These are phyloP conservation scores for Cytospora paraplurivora DNA, from an alignment of 2,329 filamentous ascomycete genomes.

Conservation along the genomic window DNA sequence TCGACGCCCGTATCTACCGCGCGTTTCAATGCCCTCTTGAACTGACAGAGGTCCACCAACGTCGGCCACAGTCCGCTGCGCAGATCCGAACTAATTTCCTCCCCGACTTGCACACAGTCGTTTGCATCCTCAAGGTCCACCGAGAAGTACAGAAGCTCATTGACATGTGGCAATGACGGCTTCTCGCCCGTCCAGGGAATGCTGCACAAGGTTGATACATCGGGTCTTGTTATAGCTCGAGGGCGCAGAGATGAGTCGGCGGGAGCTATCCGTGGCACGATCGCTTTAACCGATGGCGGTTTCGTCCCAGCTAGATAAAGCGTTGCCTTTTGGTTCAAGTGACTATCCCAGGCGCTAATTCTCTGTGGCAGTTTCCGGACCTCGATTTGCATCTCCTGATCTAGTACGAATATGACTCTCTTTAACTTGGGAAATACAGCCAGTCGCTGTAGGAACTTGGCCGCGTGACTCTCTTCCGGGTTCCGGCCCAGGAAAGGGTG, in stretches of 20 bases:
- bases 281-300: constrained; percentile 28
- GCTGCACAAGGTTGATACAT: constrained; percentile 1
- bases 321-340: constrained; percentile 25
- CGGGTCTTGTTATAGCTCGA: not conserved
- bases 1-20: constrained; percentile 36
- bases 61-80: constrained; percentile 38
- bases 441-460: constrained; percentile 44
- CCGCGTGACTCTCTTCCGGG: constrained; percentile 44
- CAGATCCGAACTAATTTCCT: constrained; percentile 8
- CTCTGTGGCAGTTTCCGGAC: constrained; percentile 37
- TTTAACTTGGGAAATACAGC: constrained; percentile 45
- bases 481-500: constrained; percentile 50
- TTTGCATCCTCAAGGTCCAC: constrained; percentile 37
- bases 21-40: constrained; percentile 39
- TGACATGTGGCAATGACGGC: constrained; percentile 46
- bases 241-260: not conserved
- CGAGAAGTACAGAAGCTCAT: constrained; percentile 44
- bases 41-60: constrained; percentile 44
- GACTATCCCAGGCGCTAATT: constrained; percentile 13
- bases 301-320: constrained; percentile 20
- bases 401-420: constrained; percentile 48
- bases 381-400: constrained; percentile 52
- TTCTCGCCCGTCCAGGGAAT: constrained; percentile 32
- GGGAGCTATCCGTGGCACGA: not conserved
- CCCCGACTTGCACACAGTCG: constrained; percentile 33